Base-by-base conservation (phyloP, 306 rosid genomes). In the Rosa chinensis region DNA sequence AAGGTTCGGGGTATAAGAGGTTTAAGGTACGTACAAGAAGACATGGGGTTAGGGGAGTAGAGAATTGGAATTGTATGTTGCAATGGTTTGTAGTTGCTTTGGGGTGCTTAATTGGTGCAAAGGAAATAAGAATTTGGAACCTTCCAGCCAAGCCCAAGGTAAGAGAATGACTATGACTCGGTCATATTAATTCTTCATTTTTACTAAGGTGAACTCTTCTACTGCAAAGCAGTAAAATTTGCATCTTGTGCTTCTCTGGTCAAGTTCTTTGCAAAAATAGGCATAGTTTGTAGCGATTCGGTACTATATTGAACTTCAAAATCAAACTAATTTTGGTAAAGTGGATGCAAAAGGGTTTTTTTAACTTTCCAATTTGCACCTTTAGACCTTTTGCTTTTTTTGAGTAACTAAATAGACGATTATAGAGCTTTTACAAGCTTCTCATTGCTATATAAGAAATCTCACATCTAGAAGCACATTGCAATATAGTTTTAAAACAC, bases 31-130 rank as follows among this genome's bases (percentile, higher is more conserved):
- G n/a, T n/a, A n/a, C n/a, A n/a, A n/a, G n/a, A n/a, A n/a, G n/a
- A n/a, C n/a, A n/a, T n/a, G n/a, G n/a, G n/a, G n/a, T n/a, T n/a
- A n/a, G n/a, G n/a, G n/a, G n/a, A n/a, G n/a, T n/a, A n/a, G n/a
- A n/a, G n/a, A n/a, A n/a, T n/a, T n/a, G n/a, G n/a, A n/a, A 58
- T 73, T 66, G 64, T 23, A 18, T 14, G 69, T 49, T 48, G 85
- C 76, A 76, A 94, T 94, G 97, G 77, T 73, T 83, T 71, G 73
- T 72, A 66, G 78, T 76, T 92, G 92, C 83, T 88, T 94, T 69
- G 84, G 86, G 76, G 75, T 78, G 75, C 73, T 92, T 83, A 91
- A 84, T 79, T 73, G 86, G 67, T 82, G 89, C 80, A 84, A 76
- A 70, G 78, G 80, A 73, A 82, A 70, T 53, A 79, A 10, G 66